These are phyloP conservation scores for Globisporangium sylvaticum DNA, from an alignment of 352 stramenopile species.

Conservation along the genomic window DNA sequence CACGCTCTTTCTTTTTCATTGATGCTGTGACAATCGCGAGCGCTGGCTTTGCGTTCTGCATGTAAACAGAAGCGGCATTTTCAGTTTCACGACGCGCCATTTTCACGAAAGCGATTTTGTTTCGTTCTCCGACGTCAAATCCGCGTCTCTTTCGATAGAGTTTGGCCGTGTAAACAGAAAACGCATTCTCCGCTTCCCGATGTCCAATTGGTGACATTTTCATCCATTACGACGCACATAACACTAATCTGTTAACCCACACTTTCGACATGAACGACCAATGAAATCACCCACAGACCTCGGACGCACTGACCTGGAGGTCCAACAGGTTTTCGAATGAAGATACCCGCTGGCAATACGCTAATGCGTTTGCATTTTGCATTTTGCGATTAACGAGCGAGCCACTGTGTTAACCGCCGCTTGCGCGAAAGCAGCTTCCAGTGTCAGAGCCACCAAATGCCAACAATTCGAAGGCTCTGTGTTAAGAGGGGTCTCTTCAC, in stretches of 20 bases:
- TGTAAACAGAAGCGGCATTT: slow-evolving; percentile 2
- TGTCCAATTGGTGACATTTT: not conserved
- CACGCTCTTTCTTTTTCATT: not conserved
- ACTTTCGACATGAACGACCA: not conserved
- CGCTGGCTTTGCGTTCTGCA: not conserved
- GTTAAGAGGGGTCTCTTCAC: not conserved
- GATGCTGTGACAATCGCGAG: not conserved
- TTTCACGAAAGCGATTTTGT: not conserved
- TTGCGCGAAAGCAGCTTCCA: not conserved
- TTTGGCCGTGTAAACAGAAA: not conserved
- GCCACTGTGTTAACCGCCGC: too few species aligned
- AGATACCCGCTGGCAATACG: not conserved
- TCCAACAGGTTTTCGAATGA: not conserved
- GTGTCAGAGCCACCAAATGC: not conserved
- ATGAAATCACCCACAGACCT: not conserved
- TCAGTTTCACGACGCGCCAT: not conserved
- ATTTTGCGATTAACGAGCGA: not conserved
- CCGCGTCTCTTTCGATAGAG: not conserved
- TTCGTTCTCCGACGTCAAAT: not conserved
- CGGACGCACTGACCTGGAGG: not conserved
- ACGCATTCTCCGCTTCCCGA: not conserved
- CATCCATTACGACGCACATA: not conserved
- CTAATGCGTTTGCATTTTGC: not conserved
- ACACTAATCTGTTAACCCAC: not conserved
- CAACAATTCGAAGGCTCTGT: too few species aligned